Base-by-base conservation (phyloP, 148 eudicot genomes). In the Diospyros kaki region DNA sequence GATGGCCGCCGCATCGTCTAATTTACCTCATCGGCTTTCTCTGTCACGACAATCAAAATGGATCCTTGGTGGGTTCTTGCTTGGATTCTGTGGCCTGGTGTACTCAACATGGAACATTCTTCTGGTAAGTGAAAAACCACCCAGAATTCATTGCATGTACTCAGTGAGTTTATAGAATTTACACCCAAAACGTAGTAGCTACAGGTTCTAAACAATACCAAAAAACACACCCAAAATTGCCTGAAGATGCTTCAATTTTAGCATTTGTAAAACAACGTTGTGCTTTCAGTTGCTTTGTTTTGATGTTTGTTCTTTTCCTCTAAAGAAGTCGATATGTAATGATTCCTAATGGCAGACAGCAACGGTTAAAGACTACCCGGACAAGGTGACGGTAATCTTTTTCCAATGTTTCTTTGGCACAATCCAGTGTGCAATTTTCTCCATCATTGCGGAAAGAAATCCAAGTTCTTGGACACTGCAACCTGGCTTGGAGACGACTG, bases 341-440 rank as follows among this genome's bases (percentile, higher is more conserved):
- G 44, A 69, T 40, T 67, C 5, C 4, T 60, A n/a, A 28, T 7
- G 73, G 10, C 77, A 86, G 93, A 75, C 90, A 53, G 75, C 81
- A 65, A 78, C 80, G 15, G 81, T 86, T 9, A 85, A 85, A 69
- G 88, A 81, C 75, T 87, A 85, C 72, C 83, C 90, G 9, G 90
- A 83, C 60, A 76, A 72, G 75, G 39, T 81, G 51, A 84, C 79
- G 10, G 53, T 89, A 62, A 84, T 81, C 64, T 89, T 89, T 74
- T 85, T 89, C 79, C 87, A 79, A 74, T 79, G 83, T 75, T 68
- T 81, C 39, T 89, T 89, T 71, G 92, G 92, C 73, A 86, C 89
- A 43, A 12, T 81, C n/a, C 83, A 81, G 64, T 71, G 87, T 56
- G 85, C 82, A 50, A 28, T 78, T 50, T 72, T 18, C 58, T 75